Conservation (phyloP, 139 green algal species). For the Pleodorina starrii region DNA sequence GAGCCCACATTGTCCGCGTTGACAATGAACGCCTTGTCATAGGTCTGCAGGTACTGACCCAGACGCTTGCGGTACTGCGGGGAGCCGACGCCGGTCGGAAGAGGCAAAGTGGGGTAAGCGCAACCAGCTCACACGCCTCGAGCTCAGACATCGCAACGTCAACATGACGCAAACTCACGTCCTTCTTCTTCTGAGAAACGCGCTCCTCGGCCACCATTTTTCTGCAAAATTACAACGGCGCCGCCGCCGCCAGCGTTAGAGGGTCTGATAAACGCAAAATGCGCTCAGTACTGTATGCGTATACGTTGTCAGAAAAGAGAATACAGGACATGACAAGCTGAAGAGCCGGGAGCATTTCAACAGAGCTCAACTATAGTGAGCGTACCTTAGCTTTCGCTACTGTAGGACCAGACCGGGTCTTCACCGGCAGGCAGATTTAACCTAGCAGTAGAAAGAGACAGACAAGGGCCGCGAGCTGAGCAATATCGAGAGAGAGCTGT, state of each 20-base stretch:
- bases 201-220: constrained; percentile 54
- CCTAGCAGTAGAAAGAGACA: constrained; percentile 59
- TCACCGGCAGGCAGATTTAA: constrained; percentile 89
- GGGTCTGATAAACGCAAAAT: too few relatives aligned
- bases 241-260: constrained; percentile 2
- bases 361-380: background rate
- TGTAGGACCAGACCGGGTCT: constrained; percentile 85
- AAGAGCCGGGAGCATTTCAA: background rate
- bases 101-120: background rate
- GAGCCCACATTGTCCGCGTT: constrained; percentile 99
- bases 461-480: too few relatives aligned
- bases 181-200: constrained; percentile 49
- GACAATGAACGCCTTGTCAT: constrained; percentile 94
- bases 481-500: background rate
- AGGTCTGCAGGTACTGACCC: constrained; percentile 84
- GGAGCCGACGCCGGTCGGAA: background rate
- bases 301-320: too few relatives aligned
- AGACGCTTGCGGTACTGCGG: constrained; percentile 91
- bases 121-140: background rate
- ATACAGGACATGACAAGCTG: background rate
- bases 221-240: background rate
- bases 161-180: constrained; percentile 6
- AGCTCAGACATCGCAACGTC: background rate
- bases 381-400: constrained; percentile 40
- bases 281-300: too few relatives aligned